These are phyloP conservation scores for Yarrowia deformans DNA, from an alignment of 805 yeast genomes.

Conservation along the genomic window DNA sequence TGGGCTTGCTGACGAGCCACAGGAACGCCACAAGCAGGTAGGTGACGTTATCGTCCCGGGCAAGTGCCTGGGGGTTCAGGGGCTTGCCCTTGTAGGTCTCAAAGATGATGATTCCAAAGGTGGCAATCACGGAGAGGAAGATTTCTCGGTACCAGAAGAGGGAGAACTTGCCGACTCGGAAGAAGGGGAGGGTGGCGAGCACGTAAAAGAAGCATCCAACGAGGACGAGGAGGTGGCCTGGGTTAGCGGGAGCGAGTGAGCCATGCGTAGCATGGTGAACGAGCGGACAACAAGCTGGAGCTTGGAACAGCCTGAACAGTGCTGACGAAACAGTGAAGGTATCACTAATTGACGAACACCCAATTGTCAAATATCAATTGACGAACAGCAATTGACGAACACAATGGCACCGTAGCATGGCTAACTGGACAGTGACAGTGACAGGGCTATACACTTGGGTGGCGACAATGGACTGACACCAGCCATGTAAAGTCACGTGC, in stretches of 20 bases:
- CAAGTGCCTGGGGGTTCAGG: constrained; percentile 48
- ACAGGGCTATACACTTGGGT: too few relatives aligned
- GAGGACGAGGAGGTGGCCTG: constrained; percentile 62
- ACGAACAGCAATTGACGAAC: too few relatives aligned
- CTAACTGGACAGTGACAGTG: too few relatives aligned
- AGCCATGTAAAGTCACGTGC: not conserved
- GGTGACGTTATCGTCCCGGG: constrained; percentile 73
- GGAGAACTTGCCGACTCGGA: constrained; percentile 49
- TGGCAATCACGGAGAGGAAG: constrained; percentile 68
- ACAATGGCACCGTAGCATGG: too few relatives aligned
- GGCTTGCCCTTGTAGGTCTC: constrained; percentile 57
- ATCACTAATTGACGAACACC: too few relatives aligned
- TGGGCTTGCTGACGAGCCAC: constrained; percentile 67
- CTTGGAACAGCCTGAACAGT: too few relatives aligned
- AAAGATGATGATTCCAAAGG: constrained; percentile 77
- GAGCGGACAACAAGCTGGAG: not conserved
- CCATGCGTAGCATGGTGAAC: not conserved
- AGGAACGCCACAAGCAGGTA: constrained; percentile 66
- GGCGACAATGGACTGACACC: too few relatives aligned
- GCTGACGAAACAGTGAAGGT: too few relatives aligned
- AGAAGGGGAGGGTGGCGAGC: constrained; percentile 48
- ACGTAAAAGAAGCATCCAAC: constrained; percentile 54
- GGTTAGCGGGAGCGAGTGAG: constrained; percentile 6
- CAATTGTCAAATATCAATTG: too few relatives aligned
- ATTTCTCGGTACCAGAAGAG: constrained; percentile 63